Conservation (phyloP, 2,329 filamentous ascomycete species). For the Seiridium unicorne region DNA sequence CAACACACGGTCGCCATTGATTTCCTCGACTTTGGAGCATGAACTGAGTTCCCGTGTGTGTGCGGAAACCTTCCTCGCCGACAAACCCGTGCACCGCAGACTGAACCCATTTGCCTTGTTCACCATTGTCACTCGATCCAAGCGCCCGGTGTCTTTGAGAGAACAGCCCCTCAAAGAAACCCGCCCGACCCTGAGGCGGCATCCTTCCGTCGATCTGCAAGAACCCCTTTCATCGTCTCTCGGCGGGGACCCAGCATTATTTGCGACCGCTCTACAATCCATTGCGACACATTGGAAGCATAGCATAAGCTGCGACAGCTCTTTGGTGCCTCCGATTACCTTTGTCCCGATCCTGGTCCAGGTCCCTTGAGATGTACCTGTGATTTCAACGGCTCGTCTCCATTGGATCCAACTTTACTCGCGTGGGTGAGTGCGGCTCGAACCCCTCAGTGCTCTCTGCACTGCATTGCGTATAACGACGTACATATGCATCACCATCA, state of each 20-base stretch:
- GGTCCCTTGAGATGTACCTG: not conserved
- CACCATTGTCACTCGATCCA: too few relatives aligned
- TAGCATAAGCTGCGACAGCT: too few relatives aligned
- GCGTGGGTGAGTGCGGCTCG: not conserved
- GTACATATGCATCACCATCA: not conserved
- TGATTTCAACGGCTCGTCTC: not conserved
- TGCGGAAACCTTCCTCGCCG: too few relatives aligned
- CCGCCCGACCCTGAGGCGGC: too few relatives aligned
- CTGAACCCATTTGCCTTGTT: too few relatives aligned
- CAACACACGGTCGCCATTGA: not conserved
- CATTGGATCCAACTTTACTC: not conserved
- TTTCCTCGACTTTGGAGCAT: not conserved
- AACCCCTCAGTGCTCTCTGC: not conserved
- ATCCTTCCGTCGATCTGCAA: not conserved
- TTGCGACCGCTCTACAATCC: not conserved
- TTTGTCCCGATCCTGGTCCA: too few relatives aligned
- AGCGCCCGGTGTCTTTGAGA: too few relatives aligned
- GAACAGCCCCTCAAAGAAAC: too few relatives aligned
- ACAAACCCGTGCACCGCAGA: too few relatives aligned
- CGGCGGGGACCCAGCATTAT: not conserved
- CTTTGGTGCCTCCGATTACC: too few relatives aligned
- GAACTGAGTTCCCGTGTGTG: not conserved
- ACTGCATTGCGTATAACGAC: too few relatives aligned
- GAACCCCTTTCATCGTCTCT: not conserved
- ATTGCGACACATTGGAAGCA: not conserved